Evolutionary conservation across 371 early-diverging fungal genomes (phyloP).

Genomic region (Mortierella sp.): DNA sequence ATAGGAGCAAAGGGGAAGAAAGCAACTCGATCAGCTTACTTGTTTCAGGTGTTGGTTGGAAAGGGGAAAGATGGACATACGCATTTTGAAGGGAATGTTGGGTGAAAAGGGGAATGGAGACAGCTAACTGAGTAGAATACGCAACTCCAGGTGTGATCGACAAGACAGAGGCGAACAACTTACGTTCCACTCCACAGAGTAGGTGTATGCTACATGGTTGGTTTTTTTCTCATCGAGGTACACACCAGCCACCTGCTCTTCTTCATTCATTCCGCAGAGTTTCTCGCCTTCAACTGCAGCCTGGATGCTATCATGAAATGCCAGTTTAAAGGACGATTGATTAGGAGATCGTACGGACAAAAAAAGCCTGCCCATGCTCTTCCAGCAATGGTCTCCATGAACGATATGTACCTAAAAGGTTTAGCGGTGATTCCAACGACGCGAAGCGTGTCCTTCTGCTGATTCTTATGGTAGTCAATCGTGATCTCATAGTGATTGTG

Average conservation of each 20-base stretch:
- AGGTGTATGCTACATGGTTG: constrained; percentile 81
- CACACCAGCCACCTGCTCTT: constrained; percentile 51
- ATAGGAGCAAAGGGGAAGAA: not conserved
- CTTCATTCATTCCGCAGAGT: constrained; percentile 52
- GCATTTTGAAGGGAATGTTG: not conserved
- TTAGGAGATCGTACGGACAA: no score
- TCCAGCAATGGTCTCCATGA: no score
- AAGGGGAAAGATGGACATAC: no score
- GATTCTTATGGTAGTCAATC: constrained; percentile 80
- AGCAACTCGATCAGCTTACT: not conserved
- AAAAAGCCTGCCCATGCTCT: no score
- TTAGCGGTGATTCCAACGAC: constrained; percentile 91
- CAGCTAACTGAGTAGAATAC: no score
- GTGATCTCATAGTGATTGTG: constrained; percentile 93
- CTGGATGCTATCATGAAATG: constrained; percentile 29
- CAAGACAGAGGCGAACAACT: constrained; percentile 1
- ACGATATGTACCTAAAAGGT: constrained; percentile 78
- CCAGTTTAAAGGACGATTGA: no score
- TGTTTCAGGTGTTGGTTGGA: no score
- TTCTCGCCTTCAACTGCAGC: constrained; percentile 28
- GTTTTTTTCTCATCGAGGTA: constrained; percentile 62
- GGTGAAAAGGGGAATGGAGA: not conserved
- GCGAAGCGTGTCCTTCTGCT: constrained; percentile 71
- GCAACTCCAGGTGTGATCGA: not conserved
- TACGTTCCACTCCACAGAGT: constrained; percentile 88